Evolutionary conservation across 176 grass and related monocot species (phyloP).

Genomic region (Rhynchospora pubera): DNA sequence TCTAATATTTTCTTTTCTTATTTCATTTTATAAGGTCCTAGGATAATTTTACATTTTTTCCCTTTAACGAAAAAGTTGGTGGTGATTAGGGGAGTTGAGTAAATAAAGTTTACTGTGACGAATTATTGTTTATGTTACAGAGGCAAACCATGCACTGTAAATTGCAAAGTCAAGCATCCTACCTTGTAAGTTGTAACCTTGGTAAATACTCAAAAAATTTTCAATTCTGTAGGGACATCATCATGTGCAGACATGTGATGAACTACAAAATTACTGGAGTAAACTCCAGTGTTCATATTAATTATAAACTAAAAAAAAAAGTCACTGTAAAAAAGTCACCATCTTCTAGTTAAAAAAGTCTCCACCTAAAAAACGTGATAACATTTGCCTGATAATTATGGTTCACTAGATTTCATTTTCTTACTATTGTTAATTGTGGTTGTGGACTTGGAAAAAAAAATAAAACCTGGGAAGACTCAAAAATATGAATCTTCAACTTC

Average conservation of each 20-base stretch:
- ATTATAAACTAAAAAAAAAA: not conserved
- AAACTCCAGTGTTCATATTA: not conserved
- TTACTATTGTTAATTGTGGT: not conserved
- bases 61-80: not conserved
- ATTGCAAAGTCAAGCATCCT: not conserved
- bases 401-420: not conserved
- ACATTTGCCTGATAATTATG: not conserved
- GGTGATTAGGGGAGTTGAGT: not conserved
- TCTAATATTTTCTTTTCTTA: not conserved
- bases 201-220: not conserved
- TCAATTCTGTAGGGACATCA: not conserved
- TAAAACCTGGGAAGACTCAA: not conserved
- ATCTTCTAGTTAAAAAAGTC: not conserved
- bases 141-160: not conserved
- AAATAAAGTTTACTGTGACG: not conserved
- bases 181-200: too few species aligned
- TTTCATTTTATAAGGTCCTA: not conserved
- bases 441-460: not conserved
- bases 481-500: constrained; percentile 3
- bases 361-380: not conserved
- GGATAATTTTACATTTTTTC: not conserved
- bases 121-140: not conserved
- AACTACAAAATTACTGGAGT: not conserved
- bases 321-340: not conserved
- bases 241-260: constrained; percentile 11